Evolutionary conservation across 257 asterid species (phyloP), one percentile per base, ranked within the genome.

Genomic region (Forsythia suspensa): DNA sequence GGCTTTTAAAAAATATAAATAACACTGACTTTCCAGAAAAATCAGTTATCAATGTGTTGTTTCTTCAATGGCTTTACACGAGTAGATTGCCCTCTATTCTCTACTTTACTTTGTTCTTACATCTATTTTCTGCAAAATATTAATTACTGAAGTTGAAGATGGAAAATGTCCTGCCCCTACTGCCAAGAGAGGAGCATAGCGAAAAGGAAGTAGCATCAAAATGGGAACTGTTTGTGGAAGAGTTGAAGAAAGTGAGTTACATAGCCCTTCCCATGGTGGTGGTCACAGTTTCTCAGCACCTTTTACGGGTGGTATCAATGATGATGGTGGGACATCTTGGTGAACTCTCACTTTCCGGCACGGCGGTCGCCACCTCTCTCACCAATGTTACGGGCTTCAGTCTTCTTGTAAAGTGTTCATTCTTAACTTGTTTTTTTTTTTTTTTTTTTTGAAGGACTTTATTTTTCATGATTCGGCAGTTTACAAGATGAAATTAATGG

Each of bases 301-400:
- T 87, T 16, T 8, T 86, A 63, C 83, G 90, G 20, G 82, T 82
- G 40, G 82, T 71, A 51, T 52, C 93, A 38, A 78, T 87, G 91
- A 77, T 89, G 85, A 87, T 89, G 91, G 57, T 87, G 80, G 91
- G 92, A 36, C 92, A 87, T 61, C 82, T 89, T 20, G 84, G 85
- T 63, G 90, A 87, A 10, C 91, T 89, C 3, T 80, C 86, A 3
- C 90, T 89, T 65, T 87, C 93, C 24, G 78, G 90, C 70, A 86
- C 91, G 79, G 66, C 93, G 71, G 71, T 89, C 11, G 93, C 91
- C 38, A 84, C 74, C 13, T 82, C 91, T 75, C 81, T 87, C 18
- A 39, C 87, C 8, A 86, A 86, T 36, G 90, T 87, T 82, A 84
- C 91, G 0, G 91, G 91, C 9, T 89, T 80, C 76, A 87, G 87